Evolutionary conservation across 2,329 filamentous ascomycete genomes (phyloP).

Genomic region (Geosmithia putterillii): DNA sequence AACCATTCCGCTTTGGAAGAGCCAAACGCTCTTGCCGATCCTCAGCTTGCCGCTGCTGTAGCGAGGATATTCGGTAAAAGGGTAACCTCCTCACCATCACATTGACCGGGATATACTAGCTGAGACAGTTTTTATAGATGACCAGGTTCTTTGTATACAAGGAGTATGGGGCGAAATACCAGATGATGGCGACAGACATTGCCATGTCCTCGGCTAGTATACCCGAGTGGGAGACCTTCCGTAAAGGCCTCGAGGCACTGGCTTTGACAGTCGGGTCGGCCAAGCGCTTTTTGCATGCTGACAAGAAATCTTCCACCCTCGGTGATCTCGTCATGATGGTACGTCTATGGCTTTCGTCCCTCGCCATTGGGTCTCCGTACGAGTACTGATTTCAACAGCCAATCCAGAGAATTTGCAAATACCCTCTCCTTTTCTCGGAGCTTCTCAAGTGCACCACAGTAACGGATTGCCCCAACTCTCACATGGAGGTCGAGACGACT

Average conservation of each 20-base stretch:
- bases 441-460: constrained; percentile 74
- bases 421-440: constrained; percentile 76
- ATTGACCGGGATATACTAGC: background rate
- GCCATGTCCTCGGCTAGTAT: constrained; percentile 55
- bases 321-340: constrained; percentile 87
- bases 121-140: constrained; percentile 45
- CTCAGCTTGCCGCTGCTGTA: constrained; percentile 46
- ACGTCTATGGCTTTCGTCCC: background rate
- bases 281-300: constrained; percentile 48
- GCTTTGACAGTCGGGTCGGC: constrained; percentile 62
- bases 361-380: background rate
- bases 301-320: constrained; percentile 68
- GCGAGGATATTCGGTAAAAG: constrained; percentile 48
- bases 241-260: constrained; percentile 74
- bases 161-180: constrained; percentile 84
- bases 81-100: constrained; percentile 20
- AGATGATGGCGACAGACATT: constrained; percentile 70
- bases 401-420: constrained; percentile 84
- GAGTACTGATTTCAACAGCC: constrained; percentile 39
- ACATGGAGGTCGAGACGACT: constrained; percentile 66
- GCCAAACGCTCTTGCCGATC: constrained; percentile 43
- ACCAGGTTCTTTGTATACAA: constrained; percentile 77
- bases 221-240: constrained; percentile 66
- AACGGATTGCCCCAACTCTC: constrained; percentile 71
- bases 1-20: constrained; percentile 29